These are phyloP conservation scores for Wickerhamiella pararugosa DNA, from an alignment of 1,139 yeast genomes.

Conservation along the genomic window DNA sequence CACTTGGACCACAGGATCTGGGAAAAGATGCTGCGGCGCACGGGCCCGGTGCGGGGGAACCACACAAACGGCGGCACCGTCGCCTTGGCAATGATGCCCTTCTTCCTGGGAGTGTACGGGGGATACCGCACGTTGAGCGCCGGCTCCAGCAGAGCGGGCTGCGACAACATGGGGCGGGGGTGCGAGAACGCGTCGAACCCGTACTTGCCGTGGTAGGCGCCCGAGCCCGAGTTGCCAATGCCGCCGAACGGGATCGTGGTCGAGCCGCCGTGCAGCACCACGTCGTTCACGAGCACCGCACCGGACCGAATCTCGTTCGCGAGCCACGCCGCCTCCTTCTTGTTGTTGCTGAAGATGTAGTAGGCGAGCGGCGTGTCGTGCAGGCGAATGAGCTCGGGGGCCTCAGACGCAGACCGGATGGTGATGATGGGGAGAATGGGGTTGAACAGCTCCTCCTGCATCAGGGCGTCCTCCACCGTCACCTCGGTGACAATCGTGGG, in stretches of 20 bases:
- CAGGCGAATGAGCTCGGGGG: conserved; percentile 34
- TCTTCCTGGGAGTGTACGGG: conserved; percentile 36
- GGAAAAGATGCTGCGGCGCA: background rate
- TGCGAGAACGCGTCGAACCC: conserved; percentile 69
- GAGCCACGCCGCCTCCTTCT: conserved; percentile 38
- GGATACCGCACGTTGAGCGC: conserved; percentile 51
- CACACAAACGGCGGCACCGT: conserved; percentile 22
- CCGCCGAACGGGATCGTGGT: conserved; percentile 86
- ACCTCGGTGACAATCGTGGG: conserved; percentile 62
- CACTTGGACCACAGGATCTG: too few relatives aligned
- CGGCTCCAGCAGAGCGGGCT: conserved; percentile 52
- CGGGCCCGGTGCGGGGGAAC: conserved; percentile 16
- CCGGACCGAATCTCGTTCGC: conserved; percentile 55
- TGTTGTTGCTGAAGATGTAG: conserved; percentile 51
- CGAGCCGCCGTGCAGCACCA: conserved; percentile 56
- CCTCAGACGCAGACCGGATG: conserved; percentile 36
- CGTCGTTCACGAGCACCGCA: conserved; percentile 55
- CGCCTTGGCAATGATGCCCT: conserved; percentile 13
- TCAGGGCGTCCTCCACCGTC: conserved; percentile 48
- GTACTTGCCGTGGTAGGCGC: conserved; percentile 57
- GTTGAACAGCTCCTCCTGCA: conserved; percentile 72
- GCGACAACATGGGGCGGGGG: conserved; percentile 52
- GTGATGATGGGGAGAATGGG: conserved; percentile 67
- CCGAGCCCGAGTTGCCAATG: conserved; percentile 63
- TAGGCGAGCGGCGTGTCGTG: conserved; percentile 85